Conservation (phyloP, 139 green algal genomes). For the Coelastrella sp. region DNA sequence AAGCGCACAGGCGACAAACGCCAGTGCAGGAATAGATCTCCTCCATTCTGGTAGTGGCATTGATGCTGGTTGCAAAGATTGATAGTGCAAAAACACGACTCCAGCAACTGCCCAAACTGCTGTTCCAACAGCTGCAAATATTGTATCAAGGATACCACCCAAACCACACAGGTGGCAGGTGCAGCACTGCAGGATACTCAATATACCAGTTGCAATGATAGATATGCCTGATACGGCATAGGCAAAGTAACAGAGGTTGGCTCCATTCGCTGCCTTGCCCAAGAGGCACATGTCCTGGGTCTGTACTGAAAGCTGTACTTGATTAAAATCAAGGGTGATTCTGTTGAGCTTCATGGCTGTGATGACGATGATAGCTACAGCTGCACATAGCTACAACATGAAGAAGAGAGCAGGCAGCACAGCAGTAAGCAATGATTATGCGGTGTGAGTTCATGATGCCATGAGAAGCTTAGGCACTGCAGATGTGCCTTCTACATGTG, state of each 20-base stretch:
- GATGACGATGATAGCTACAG: slow-evolving; percentile 44
- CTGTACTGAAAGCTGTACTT: background rate
- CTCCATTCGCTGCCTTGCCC: slow-evolving; percentile 18
- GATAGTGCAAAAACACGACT: slow-evolving; percentile 28
- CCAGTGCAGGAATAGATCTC: background rate
- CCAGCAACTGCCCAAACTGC: slow-evolving; percentile 36
- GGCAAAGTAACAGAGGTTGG: slow-evolving; percentile 42
- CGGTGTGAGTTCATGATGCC: background rate
- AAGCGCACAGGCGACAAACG: slow-evolving; percentile 20
- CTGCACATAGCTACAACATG: slow-evolving; percentile 21
- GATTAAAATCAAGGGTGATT: background rate
- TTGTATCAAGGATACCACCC: slow-evolving; percentile 18
- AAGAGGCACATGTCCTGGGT: slow-evolving; percentile 34
- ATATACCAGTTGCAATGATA: slow-evolving; percentile 20
- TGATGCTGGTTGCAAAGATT: background rate
- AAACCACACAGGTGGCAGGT: slow-evolving; percentile 50
- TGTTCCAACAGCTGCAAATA: slow-evolving; percentile 30
- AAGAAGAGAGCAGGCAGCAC: background rate
- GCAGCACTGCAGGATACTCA: slow-evolving; percentile 46
- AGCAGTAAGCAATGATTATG: background rate
- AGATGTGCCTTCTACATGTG: background rate
- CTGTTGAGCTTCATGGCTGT: slow-evolving; percentile 40
- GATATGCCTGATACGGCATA: slow-evolving; percentile 44
- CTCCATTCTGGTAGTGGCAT: slow-evolving; percentile 19
- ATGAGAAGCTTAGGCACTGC: background rate